Percentiles rank a stretch among this genome's conserved stretches.
phyloP scores from a whole-genome alignment of 148 eudicot species.

The Persicaria tinctoria region DNA sequence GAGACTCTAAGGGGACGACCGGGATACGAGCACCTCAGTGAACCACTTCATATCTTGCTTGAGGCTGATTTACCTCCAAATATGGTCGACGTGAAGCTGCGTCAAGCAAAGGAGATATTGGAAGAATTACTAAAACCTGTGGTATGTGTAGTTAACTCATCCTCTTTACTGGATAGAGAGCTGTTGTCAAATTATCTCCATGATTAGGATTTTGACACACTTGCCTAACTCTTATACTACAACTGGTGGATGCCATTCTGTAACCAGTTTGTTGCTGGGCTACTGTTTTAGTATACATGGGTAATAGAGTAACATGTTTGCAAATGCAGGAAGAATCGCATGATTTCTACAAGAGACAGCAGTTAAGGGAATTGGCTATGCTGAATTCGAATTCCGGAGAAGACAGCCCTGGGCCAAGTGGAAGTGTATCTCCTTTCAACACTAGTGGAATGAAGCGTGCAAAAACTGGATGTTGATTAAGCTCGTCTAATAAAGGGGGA shows the following conservation, averaged over 20 bases:
- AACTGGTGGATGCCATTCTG: no score
- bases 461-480: no score
- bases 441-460: neutral
- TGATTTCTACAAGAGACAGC: conserved; percentile 89
- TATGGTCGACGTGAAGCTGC: conserved; percentile 72
- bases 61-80: conserved; percentile 96
- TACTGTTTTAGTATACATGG: neutral
- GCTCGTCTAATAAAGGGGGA: no score
- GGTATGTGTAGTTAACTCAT: conserved; percentile 33
- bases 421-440: conserved; percentile 91
- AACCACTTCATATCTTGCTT: conserved; percentile 90
- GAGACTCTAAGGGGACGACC: conserved; percentile 97
- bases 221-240: no score
- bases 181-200: no score
- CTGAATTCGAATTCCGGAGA: conserved; percentile 87
- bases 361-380: conserved; percentile 88
- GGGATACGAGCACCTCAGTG: conserved; percentile 94
- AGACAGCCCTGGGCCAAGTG: conserved; percentile 76
- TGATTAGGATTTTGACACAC: no score
- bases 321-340: conserved; percentile 77
- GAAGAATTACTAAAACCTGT: conserved; percentile 91
- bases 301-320: neutral
- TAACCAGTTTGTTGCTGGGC: neutral
- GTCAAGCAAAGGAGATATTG: conserved; percentile 92
- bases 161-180: neutral